phyloP scores from a whole-genome alignment of 2,329 filamentous ascomycete species.

The Arachnopeziza araneosa region DNA sequence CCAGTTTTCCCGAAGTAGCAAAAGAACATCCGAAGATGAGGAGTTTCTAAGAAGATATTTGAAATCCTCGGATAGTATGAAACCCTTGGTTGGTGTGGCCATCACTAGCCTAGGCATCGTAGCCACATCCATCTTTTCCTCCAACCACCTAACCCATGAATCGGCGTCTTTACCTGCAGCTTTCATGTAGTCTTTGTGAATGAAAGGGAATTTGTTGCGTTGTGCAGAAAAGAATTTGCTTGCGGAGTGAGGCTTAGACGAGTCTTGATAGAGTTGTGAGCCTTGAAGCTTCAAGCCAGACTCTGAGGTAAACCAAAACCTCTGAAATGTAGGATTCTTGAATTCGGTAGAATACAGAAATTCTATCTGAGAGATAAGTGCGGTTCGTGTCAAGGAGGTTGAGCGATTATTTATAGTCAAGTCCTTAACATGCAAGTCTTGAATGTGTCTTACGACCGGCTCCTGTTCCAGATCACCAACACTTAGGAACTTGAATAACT shows the following conservation, averaged over 20 bases:
- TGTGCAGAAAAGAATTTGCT: slow-evolving; percentile 1
- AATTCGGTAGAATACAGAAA: slow-evolving; percentile 7
- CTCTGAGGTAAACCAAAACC: slow-evolving; percentile 7
- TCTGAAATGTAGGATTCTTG: slow-evolving; percentile 4
- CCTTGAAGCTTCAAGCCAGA: slow-evolving; percentile 1
- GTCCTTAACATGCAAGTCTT: background rate
- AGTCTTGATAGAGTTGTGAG: slow-evolving; percentile 5
- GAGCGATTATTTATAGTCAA: background rate
- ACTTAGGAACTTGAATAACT: background rate
- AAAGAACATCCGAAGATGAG: too few relatives aligned
- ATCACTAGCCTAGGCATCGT: slow-evolving; percentile 5
- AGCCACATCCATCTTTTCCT: slow-evolving; percentile 7
- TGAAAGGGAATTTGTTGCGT: slow-evolving; percentile 3
- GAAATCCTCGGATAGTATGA: too few relatives aligned
- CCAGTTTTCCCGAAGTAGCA: too few relatives aligned
- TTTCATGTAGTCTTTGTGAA: slow-evolving; percentile 3
- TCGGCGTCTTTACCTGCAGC: background rate
- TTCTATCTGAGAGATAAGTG: slow-evolving; percentile 7
- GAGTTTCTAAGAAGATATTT: too few relatives aligned
- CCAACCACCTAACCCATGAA: slow-evolving; percentile 4
- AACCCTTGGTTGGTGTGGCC: background rate
- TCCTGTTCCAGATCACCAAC: slow-evolving; percentile 4
- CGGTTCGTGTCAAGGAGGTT: background rate
- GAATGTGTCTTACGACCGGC: slow-evolving; percentile 6
- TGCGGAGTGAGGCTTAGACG: background rate